Evolutionary conservation across 805 yeast genomes (phyloP).

Genomic region (Yarrowia hollandica): DNA sequence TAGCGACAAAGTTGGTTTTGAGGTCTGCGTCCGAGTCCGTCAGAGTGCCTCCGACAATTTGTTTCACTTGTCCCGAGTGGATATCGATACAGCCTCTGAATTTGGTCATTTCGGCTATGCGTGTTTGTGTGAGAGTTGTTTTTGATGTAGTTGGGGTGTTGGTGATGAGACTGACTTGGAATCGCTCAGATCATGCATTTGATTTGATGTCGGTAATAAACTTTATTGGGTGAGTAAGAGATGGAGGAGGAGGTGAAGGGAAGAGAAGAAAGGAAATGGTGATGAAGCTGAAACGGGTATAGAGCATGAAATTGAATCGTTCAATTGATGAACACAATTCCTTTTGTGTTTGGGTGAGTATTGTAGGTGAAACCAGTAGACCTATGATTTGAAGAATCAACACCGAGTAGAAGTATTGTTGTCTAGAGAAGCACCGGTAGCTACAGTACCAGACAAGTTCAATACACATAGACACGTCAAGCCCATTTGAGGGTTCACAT

Average conservation of each 20-base stretch:
- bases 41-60: slow-evolving; percentile 92
- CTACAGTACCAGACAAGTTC: too few species aligned
- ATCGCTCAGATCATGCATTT: slow-evolving; percentile 1
- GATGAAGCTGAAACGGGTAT: too few species aligned
- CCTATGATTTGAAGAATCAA: too few species aligned
- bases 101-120: slow-evolving; percentile 76
- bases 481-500: too few species aligned
- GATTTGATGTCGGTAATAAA: not conserved
- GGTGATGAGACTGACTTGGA: not conserved
- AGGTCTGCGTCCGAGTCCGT: slow-evolving; percentile 47
- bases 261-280: not conserved
- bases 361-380: too few species aligned
- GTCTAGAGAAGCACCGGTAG: too few species aligned
- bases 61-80: slow-evolving; percentile 93
- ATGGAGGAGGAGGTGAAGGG: not conserved
- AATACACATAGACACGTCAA: too few species aligned
- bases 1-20: slow-evolving; percentile 76
- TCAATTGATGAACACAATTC: too few species aligned
- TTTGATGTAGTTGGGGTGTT: slow-evolving; percentile 1
- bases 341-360: too few species aligned
- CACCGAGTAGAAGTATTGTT: too few species aligned
- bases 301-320: too few species aligned
- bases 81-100: slow-evolving; percentile 95
- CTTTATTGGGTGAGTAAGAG: not conserved
- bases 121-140: not conserved